Conservation (phyloP, 495 filamentous ascomycete species). For the Neurospora tetrasperma region DNA sequence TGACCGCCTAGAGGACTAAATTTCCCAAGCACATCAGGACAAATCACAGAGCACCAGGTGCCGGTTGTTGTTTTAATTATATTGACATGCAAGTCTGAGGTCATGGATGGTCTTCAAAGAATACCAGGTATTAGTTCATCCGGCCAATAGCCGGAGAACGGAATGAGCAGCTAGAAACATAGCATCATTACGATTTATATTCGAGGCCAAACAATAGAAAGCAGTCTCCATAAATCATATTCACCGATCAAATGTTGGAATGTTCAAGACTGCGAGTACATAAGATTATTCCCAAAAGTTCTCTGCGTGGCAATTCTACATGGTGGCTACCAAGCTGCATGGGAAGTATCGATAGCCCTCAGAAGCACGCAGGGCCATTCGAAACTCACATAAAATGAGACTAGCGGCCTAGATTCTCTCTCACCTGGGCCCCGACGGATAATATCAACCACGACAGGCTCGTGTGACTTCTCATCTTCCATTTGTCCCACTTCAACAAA, state of each 20-base stretch:
- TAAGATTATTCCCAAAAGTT: neutral
- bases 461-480: neutral
- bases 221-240: neutral
- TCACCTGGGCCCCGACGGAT: neutral
- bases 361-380: neutral
- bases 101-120: neutral
- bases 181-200: neutral
- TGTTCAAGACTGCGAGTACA: neutral
- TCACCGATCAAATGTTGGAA: neutral
- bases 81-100: neutral
- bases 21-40: neutral
- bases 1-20: slow-evolving; percentile 5
- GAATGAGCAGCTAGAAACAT: neutral
- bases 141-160: neutral
- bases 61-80: neutral
- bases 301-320: neutral
- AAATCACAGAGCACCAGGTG: neutral
- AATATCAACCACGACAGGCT: neutral
- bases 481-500: neutral
- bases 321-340: neutral
- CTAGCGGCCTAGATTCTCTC: neutral
- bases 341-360: neutral
- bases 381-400: neutral
- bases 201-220: neutral
- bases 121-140: neutral